Percentiles rank a stretch among this genome's conserved stretches.
Evolutionary conservation across 306 rosid species (phyloP).

Genomic region (Cicer arietinum): DNA sequence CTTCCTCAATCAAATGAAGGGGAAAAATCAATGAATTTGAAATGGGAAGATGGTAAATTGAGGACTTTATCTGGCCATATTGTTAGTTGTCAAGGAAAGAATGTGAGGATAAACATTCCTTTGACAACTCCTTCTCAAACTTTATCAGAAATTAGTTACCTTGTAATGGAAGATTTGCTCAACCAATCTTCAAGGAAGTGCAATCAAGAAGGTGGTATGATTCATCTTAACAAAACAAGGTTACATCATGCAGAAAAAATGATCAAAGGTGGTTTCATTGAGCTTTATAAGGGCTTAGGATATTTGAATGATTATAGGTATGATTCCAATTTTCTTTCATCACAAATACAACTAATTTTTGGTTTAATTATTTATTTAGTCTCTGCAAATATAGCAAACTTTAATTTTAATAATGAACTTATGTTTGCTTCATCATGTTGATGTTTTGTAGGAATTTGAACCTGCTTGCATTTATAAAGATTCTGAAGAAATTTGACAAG

Average conservation of each 20-base stretch:
- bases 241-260: conserved; percentile 92
- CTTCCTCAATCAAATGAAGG: conserved; percentile 49
- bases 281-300: conserved; percentile 89
- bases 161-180: conserved; percentile 81
- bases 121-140: conserved; percentile 88
- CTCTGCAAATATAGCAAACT: no score
- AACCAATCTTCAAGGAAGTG: conserved; percentile 80
- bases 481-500: conserved; percentile 96
- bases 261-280: conserved; percentile 91
- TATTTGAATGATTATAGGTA: conserved; percentile 94
- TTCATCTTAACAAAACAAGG: conserved; percentile 72
- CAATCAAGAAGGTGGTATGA: conserved; percentile 64
- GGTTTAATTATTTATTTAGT: no score
- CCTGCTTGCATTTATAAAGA: conserved; percentile 91
- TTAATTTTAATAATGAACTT: background rate
- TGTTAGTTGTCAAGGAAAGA: conserved; percentile 80
- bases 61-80: conserved; percentile 67
- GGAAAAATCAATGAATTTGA: conserved; percentile 52
- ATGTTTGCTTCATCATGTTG: background rate
- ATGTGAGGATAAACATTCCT: conserved; percentile 86
- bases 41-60: conserved; percentile 62
- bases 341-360: background rate
- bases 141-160: conserved; percentile 84
- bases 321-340: conserved; percentile 10
- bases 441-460: conserved; percentile 80